These are phyloP conservation scores for Taxawa tesnikishii DNA, from an alignment of 2,329 filamentous ascomycete genomes.

Conservation along the genomic window DNA sequence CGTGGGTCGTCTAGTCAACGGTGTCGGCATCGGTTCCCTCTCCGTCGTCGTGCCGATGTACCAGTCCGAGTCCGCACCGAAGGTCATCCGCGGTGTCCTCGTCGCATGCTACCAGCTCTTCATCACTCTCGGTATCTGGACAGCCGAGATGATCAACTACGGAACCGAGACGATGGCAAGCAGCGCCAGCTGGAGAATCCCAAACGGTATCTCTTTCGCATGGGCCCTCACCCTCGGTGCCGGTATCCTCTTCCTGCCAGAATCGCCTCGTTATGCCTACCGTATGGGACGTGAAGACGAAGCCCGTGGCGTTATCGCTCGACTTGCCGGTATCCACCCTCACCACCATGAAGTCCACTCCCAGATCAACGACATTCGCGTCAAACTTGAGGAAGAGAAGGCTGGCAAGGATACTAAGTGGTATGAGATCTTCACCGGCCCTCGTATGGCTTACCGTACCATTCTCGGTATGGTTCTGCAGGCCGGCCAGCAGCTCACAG, in stretches of 20 bases:
- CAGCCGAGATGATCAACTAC: conserved; percentile 18
- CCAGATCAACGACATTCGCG: conserved; percentile 17
- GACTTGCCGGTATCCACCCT: conserved; percentile 14
- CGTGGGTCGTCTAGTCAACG: conserved; percentile 30
- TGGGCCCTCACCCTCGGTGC: conserved; percentile 19
- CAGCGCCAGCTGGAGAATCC: conserved; percentile 18
- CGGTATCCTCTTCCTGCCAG: conserved; percentile 20
- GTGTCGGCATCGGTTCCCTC: conserved; percentile 30
- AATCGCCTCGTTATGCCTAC: conserved; percentile 19
- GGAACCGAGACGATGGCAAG: conserved; percentile 13
- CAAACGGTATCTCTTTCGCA: conserved; percentile 19
- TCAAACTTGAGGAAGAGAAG: conserved; percentile 19
- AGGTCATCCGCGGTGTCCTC: conserved; percentile 50
- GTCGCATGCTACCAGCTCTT: conserved; percentile 39
- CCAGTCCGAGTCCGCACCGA: conserved; percentile 51
- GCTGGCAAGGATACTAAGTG: conserved; percentile 12
- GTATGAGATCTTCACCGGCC: conserved; percentile 16
- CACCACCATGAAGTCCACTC: conserved; percentile 15
- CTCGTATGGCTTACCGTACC: conserved; percentile 18
- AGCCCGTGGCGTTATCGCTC: conserved; percentile 17
- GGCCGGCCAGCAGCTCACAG: conserved; percentile 20
- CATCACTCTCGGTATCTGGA: conserved; percentile 30
- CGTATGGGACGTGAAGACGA: conserved; percentile 18
- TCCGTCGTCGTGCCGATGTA: conserved; percentile 53
- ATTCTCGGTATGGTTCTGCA: conserved; percentile 19